phyloP scores from a whole-genome alignment of 257 asterid species.

The Thymus quinquecostatus region DNA sequence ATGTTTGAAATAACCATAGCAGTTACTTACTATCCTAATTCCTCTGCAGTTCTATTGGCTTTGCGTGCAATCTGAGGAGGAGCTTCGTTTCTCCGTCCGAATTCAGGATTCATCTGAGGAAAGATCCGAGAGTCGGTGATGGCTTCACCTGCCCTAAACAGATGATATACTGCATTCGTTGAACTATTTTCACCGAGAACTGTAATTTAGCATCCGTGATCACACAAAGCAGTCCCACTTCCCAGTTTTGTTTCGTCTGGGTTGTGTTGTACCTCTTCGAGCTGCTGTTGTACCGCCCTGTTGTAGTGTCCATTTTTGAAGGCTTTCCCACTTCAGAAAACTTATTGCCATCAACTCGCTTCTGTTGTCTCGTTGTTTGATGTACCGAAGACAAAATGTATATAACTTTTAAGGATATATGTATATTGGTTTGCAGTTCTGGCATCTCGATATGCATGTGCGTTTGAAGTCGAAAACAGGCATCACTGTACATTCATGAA shows the following conservation, averaged over 20 bases:
- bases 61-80: slow-evolving; percentile 46
- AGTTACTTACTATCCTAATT: slow-evolving; percentile 14
- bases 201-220: slow-evolving; percentile 28
- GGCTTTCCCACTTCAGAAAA: slow-evolving; percentile 20
- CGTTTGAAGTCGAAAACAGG: slow-evolving; percentile 3
- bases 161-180: slow-evolving; percentile 26
- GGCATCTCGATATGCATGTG: slow-evolving; percentile 13
- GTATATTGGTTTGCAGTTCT: slow-evolving; percentile 16
- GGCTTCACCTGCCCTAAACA: slow-evolving; percentile 24
- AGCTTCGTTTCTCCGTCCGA: slow-evolving; percentile 28
- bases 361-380: slow-evolving; percentile 6
- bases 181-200: slow-evolving; percentile 18
- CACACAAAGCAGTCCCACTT: slow-evolving; percentile 20
- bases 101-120: slow-evolving; percentile 29
- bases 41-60: slow-evolving; percentile 65
- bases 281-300: slow-evolving; percentile 29
- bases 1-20: background rate
- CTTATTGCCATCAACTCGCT: background rate
- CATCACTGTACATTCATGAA: background rate
- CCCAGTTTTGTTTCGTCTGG: slow-evolving; percentile 15
- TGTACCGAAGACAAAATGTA: slow-evolving; percentile 23
- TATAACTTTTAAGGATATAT: slow-evolving; percentile 2
- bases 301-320: slow-evolving; percentile 26
- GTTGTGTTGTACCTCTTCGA: slow-evolving; percentile 23
- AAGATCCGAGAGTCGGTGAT: slow-evolving; percentile 22